Evolutionary conservation across 2,329 filamentous ascomycete genomes (phyloP).

Genomic region (Aspergillus viridinutans): DNA sequence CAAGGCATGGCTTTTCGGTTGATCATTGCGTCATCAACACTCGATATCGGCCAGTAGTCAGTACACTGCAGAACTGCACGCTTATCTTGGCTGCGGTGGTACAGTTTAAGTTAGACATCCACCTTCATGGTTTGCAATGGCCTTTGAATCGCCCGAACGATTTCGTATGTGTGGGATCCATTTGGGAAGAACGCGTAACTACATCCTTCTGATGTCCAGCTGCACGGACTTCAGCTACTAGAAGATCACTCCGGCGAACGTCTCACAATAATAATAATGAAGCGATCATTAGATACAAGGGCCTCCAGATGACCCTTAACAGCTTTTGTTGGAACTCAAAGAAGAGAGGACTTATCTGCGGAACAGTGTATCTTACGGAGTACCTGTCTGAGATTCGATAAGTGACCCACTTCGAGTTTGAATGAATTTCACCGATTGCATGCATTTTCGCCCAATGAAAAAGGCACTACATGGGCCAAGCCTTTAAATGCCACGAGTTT

Average conservation of each 20-base stretch:
- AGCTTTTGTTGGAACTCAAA: too few relatives aligned
- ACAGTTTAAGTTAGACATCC: background rate
- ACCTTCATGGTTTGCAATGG: background rate
- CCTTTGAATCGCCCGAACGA: too few relatives aligned
- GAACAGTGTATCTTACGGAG: too few relatives aligned
- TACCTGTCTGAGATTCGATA: background rate
- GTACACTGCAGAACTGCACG: background rate
- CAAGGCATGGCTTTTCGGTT: too few relatives aligned
- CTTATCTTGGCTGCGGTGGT: background rate
- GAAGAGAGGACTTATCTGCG: too few relatives aligned
- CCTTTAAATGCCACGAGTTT: background rate
- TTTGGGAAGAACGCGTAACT: background rate
- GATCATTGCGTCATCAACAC: background rate
- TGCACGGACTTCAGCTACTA: background rate
- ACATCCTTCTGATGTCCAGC: background rate
- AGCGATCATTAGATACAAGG: background rate
- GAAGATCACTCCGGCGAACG: background rate
- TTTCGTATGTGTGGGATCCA: too few relatives aligned
- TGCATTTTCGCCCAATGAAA: background rate
- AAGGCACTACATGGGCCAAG: background rate
- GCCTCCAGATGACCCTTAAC: too few relatives aligned
- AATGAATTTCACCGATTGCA: background rate
- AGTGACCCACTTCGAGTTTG: background rate
- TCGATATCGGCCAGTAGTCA: background rate
- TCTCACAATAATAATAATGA: background rate